Evolutionary conservation across 2,329 filamentous ascomycete species (phyloP), one percentile per base, ranked within the genome.

Genomic region (Paecilomyces variotii): DNA sequence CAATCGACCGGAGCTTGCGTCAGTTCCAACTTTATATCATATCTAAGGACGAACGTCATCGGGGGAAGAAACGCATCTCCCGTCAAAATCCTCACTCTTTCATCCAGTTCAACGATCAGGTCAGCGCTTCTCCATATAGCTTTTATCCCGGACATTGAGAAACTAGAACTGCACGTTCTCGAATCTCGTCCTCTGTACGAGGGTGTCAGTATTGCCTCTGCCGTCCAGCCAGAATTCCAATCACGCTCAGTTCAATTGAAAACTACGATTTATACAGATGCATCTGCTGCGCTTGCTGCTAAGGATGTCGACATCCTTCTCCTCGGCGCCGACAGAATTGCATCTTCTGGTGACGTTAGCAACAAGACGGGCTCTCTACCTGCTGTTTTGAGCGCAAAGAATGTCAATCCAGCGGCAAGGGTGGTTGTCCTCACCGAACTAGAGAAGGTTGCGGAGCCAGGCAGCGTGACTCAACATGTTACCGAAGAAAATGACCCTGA

Each of bases 131-230:
- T 78, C 1, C 72, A 78, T 28, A 71, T 76, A 2, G 70, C 80
- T 10, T 62, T 66, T 0, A 62, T 64, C 1, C 67, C 74, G 2
- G 68, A 65, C 1, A 67, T 78, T 6, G 30, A 64, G 61, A 61
- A 51, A 0, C 66, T 88, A 7, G 79, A 86, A 55, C 69, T 89
- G 19, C 80, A 79, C 3, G 75, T 90, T 30, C 76, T 90, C 2
- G 87, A 89, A 68, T 89, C 87, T 2, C 78, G 87, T 0, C 87
- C 87, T 0, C 76, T 85, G 0, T 88, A 80, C 62, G 86, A 90
- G 71, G 87, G 86, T 6, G 82, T 82, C 3, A 79, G 76, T 7
- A 77, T 86, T 56, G 84, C 82, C 60, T 83, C 62, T 67, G 72
- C 58, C 54, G 63, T 61, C 39, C 59, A 59, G 58, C 71, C 63